Base-by-base conservation (phyloP, 495 filamentous ascomycete species). In the Talaromyces trachyspermus region DNA sequence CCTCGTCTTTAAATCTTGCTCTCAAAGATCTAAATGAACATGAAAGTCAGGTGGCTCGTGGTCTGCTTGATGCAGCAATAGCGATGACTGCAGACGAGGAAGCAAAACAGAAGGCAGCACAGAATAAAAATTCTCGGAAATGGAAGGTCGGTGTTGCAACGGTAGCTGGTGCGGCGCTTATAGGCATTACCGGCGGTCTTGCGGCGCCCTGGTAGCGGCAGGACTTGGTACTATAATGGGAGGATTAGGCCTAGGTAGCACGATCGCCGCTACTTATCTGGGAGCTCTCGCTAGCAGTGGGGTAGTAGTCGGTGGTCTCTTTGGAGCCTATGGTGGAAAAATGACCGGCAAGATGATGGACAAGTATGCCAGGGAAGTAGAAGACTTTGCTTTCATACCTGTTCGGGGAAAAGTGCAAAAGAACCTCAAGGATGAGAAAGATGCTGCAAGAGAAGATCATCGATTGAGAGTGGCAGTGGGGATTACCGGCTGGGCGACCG, bases 311-410 rank as follows among this genome's bases (percentile, higher is more conserved):
- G 91, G 89, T 4, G 78, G 83, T 40, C 63, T 97, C 10, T 95
- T 98, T 56, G 91, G 91, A 24, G 86, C 89, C 7, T 95, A 92
- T 59, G 89, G 89, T 19, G 86, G 81, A 10, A 75, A 84, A 11
- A 89, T 92, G 79, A 85, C 84, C 2, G 82, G 84, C 24, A 79
- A 86, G 58, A 85, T 89, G 80, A 85, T 96, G 77, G 88, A 91
- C 50, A 74, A 81, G 35, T 92, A 95, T 63, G 83, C 87, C 14
- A 81, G 79, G 46, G 89, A 96, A 49, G 83, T 96, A 11, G 76
- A 84, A 40, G 89, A 96, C 61, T 95, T 96, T 61, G 88, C 80
- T 5, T 90, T 98, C 54, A 60, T 95, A 12, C 88, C 89, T 1
- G 66, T 94, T 30, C 71, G 76, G 26, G 72, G 74, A 10, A 40